Evolutionary conservation across 495 filamentous ascomycete genomes (phyloP).

Genomic region (Hypoxylon rickii): DNA sequence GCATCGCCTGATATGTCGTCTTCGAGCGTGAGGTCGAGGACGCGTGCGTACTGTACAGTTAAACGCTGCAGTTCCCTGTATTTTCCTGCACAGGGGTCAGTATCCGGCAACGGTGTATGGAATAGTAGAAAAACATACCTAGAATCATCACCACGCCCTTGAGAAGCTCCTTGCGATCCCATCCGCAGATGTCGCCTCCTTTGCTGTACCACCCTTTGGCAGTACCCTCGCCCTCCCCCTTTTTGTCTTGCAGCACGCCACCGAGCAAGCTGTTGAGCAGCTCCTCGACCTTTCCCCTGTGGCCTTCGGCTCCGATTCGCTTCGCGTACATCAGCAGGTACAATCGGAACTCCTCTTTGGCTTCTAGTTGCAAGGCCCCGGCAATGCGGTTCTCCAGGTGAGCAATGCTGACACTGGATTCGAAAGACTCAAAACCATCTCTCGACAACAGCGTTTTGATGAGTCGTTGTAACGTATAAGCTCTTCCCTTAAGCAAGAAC

Average conservation of each 20-base stretch:
- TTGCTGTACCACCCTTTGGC: slow-evolving; percentile 61
- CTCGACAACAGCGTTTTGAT: slow-evolving; percentile 82
- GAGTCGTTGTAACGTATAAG: slow-evolving; percentile 84
- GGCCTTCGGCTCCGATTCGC: slow-evolving; percentile 86
- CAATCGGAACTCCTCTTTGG: slow-evolving; percentile 86
- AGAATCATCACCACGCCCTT: slow-evolving; percentile 90
- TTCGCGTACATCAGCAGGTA: slow-evolving; percentile 97
- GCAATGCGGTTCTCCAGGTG: slow-evolving; percentile 96
- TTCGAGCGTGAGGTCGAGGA: slow-evolving; percentile 68
- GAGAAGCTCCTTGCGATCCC: slow-evolving; percentile 81
- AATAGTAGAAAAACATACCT: slow-evolving; percentile 70
- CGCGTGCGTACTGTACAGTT: slow-evolving; percentile 84
- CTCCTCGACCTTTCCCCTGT: slow-evolving; percentile 88
- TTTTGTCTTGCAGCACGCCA: slow-evolving; percentile 62
- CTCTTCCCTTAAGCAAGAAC: slow-evolving; percentile 86
- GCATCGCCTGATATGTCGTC: slow-evolving; percentile 45
- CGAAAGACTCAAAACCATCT: slow-evolving; percentile 91
- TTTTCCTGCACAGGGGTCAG: slow-evolving; percentile 71
- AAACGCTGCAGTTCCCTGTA: slow-evolving; percentile 88
- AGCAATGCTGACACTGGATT: slow-evolving; percentile 86
- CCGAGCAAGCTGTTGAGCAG: slow-evolving; percentile 79
- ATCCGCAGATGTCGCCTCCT: slow-evolving; percentile 79
- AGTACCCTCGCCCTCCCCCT: slow-evolving; percentile 51
- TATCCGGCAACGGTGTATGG: too few relatives aligned
- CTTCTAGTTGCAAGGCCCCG: slow-evolving; percentile 80